Percentiles rank a stretch among this genome's conserved stretches.
phyloP scores from a whole-genome alignment of 768 basidiomycete genomes.

The Paxillus rubicundulus region DNA sequence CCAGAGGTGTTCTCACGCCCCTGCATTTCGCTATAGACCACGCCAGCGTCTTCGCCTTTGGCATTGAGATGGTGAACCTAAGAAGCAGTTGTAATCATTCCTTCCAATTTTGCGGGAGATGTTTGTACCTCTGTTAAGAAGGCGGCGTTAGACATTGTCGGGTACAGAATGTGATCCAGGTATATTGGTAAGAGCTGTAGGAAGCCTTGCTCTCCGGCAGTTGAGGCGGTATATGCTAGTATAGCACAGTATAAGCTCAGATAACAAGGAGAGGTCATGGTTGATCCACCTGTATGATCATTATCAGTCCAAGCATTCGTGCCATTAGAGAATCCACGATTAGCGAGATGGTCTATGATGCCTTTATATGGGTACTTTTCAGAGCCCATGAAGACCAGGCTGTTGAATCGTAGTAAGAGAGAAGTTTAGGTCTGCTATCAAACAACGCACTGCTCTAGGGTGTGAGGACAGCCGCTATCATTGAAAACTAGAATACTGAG shows the following conservation, averaged over 20 bases:
- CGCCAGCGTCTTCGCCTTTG: slow-evolving; percentile 89
- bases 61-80: slow-evolving; percentile 94
- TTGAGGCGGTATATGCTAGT: slow-evolving; percentile 86
- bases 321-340: slow-evolving; percentile 87
- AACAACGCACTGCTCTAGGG: slow-evolving; percentile 81
- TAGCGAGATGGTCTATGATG: slow-evolving; percentile 91
- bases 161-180: slow-evolving; percentile 95
- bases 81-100: slow-evolving; percentile 5
- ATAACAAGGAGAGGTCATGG: neutral
- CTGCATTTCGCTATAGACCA: slow-evolving; percentile 97
- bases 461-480: slow-evolving; percentile 94
- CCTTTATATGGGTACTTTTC: slow-evolving; percentile 96
- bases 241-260: neutral
- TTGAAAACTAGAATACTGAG: slow-evolving; percentile 66
- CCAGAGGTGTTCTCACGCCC: slow-evolving; percentile 90
- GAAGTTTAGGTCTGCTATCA: neutral
- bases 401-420: slow-evolving; percentile 27
- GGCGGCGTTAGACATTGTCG: slow-evolving; percentile 87
- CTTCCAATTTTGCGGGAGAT: neutral
- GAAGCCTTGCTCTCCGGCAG: slow-evolving; percentile 92
- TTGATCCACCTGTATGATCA: slow-evolving; percentile 61
- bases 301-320: slow-evolving; percentile 98
- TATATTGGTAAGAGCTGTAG: slow-evolving; percentile 85
- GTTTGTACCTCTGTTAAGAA: slow-evolving; percentile 59
- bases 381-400: slow-evolving; percentile 92